Percentiles rank a stretch among this genome's conserved stretches.
Evolutionary conservation across 2,329 filamentous ascomycete genomes (phyloP).

Genomic region (Fusarium sp.): DNA sequence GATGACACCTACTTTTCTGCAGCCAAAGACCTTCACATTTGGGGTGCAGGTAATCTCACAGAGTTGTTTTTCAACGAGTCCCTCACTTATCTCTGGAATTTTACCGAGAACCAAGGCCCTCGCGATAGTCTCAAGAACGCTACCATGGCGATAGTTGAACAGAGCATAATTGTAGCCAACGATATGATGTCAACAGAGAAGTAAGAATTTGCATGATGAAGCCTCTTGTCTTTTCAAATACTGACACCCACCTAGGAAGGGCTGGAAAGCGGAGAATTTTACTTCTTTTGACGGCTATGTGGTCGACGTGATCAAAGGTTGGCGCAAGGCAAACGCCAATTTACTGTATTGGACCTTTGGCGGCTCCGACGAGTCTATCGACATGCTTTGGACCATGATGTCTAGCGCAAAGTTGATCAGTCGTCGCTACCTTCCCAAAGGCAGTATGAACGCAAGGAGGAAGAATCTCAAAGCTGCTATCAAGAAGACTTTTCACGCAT

Average conservation of each 20-base stretch:
- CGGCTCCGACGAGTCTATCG: background rate
- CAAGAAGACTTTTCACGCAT: background rate
- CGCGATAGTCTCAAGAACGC: background rate
- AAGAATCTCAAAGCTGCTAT: background rate
- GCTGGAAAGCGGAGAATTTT: background rate
- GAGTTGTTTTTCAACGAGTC: background rate
- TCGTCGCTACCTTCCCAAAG: background rate
- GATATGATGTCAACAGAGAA: background rate
- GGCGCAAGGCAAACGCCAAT: background rate
- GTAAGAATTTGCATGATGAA: background rate
- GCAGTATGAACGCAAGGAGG: background rate
- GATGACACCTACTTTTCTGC: background rate
- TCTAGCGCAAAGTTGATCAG: background rate
- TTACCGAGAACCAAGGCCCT: background rate
- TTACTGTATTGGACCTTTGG: background rate
- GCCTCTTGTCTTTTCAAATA: no score
- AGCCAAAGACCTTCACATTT: background rate
- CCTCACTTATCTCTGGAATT: background rate
- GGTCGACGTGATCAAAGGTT: background rate
- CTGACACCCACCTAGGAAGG: background rate
- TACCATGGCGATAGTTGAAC: background rate
- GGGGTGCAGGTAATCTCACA: background rate
- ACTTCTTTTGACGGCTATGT: background rate
- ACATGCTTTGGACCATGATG: background rate
- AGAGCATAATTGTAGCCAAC: background rate